These are phyloP conservation scores for Xylaria sp. DNA, from an alignment of 2,329 filamentous ascomycete genomes.

Conservation along the genomic window DNA sequence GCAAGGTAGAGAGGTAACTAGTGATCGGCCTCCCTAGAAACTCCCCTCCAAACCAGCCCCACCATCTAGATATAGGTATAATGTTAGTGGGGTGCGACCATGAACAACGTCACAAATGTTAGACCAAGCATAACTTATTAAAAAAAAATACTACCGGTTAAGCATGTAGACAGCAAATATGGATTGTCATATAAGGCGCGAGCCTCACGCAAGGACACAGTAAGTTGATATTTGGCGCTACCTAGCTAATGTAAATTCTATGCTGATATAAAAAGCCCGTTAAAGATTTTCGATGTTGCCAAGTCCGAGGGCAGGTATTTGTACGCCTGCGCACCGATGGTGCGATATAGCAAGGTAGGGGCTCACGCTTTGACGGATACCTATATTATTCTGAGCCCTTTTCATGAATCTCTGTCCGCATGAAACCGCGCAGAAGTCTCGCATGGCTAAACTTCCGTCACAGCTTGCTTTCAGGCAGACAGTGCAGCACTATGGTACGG, in stretches of 20 bases:
- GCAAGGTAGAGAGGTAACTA: too few relatives aligned
- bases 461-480: slow-evolving; percentile 74
- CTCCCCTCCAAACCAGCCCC: neutral
- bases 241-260: neutral
- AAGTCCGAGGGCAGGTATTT: slow-evolving; percentile 55
- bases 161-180: slow-evolving; percentile 36
- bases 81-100: neutral
- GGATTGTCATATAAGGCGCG: slow-evolving; percentile 39
- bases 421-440: neutral
- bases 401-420: neutral
- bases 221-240: slow-evolving; percentile 30
- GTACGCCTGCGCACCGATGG: slow-evolving; percentile 60
- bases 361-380: neutral
- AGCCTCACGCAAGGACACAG: slow-evolving; percentile 42
- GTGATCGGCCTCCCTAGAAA: neutral
- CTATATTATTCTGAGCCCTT: neutral
- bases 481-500: slow-evolving; percentile 71
- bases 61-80: neutral
- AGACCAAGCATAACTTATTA: neutral
- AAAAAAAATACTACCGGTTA: slow-evolving; percentile 18
- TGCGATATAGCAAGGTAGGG: slow-evolving; percentile 49
- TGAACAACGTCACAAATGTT: neutral
- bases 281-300: slow-evolving; percentile 57
- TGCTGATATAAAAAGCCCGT: slow-evolving; percentile 49
- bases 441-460: slow-evolving; percentile 7